Evolutionary conservation across 441 rosid species (phyloP).

Genomic region (Theobroma grandiflorum): DNA sequence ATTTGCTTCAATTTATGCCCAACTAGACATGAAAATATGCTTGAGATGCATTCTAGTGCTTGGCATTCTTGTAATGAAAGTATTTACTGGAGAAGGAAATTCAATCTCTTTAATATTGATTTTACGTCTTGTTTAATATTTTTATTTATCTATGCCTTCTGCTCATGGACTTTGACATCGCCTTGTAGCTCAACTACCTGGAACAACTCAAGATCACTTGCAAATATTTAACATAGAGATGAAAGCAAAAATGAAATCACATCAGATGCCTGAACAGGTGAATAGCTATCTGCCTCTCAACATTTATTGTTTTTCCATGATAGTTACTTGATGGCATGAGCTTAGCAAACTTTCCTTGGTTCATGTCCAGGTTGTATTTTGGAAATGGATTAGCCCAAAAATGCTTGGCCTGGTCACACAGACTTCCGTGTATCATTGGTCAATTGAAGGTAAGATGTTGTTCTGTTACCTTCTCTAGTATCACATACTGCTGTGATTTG

Average conservation of each 20-base stretch:
- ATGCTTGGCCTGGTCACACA: constrained; percentile 98
- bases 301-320: neutral
- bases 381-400: constrained; percentile 97
- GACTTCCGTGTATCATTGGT: constrained; percentile 94
- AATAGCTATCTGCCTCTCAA: constrained; percentile 15
- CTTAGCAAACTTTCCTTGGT: constrained; percentile 18
- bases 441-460: constrained; percentile 80
- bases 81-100: neutral
- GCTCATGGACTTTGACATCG: constrained; percentile 23
- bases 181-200: constrained; percentile 92
- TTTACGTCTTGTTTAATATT: neutral
- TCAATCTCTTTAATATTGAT: neutral
- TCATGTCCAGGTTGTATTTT: constrained; percentile 80
- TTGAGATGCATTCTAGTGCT: constrained; percentile 4
- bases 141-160: constrained; percentile 13
- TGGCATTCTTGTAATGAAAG: constrained; percentile 10
- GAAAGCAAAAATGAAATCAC: constrained; percentile 94
- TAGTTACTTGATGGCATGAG: constrained; percentile 17
- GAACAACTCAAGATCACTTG: constrained; percentile 98
- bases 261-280: constrained; percentile 99
- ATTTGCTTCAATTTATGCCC: constrained; percentile 9
- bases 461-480: constrained; percentile 13
- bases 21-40: neutral
- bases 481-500: neutral
- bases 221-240: constrained; percentile 98